Base-by-base conservation (phyloP, 2,329 filamentous ascomycete species). In the Monosporascus ibericus region DNA sequence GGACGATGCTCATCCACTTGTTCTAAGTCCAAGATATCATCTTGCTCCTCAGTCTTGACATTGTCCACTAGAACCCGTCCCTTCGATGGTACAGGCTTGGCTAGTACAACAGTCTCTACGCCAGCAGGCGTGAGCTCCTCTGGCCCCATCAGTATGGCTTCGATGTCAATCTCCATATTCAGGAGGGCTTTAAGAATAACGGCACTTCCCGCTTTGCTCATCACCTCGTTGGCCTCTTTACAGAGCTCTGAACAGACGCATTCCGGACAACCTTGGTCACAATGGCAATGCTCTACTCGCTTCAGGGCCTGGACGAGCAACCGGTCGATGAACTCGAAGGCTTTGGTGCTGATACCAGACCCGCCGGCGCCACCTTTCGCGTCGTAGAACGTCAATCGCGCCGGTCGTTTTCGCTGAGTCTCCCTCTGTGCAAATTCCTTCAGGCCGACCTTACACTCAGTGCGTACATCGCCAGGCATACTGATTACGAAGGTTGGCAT, bases 301-400 rank as follows among this genome's bases (percentile, higher is more conserved):
- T 82, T 77, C 38, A 94, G 79, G 0, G 92, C 92, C 64, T 92
- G 86, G 20, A 74, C 74, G 1, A 97, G 77, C 36, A 97, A 73
- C 36, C 87, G 68, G 63, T 96, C 90, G 20, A 96, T 78, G 64
- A 95, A 95, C 63, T 97, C 92, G 63, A 97, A 97, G 0, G 91
- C 92, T 66, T 96, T 96, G 39, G 87, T 88, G 56, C 87, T 90
- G 60, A 96, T 95, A 0, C 94, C 94, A 0, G 84, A 87, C 0
- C 92, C 92, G 44, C 82, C 81, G 0, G 87, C 80, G 0, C 92
- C 92, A 7, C 94, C 94, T 70, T 95, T 96, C 3, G 90, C 87
- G 67, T 97, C 94, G 70, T 97, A 99, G 64, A 99, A 96, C 0
- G 90, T 96, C 47, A 99, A 72, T 1, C 94, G 77, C 0, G 91